phyloP scores from a whole-genome alignment of 2,329 filamentous ascomycete species.

The Colletotrichum gloeosporioides region DNA sequence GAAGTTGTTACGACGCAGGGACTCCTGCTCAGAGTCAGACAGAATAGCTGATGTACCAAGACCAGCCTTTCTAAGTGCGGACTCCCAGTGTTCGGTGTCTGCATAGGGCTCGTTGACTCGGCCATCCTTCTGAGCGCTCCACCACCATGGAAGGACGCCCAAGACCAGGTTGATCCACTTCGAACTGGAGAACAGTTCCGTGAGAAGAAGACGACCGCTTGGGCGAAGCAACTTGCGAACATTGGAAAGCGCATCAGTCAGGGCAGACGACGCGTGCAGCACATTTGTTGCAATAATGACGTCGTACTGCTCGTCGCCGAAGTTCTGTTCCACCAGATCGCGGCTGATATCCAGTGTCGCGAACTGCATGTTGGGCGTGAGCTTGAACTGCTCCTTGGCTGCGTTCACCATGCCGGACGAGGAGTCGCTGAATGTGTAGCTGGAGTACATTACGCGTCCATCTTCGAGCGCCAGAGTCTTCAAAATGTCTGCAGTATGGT shows the following conservation, averaged over 20 bases:
- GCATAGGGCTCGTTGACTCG: constrained; percentile 30
- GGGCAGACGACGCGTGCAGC: constrained; percentile 38
- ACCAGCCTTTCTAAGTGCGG: neutral
- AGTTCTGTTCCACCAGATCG: neutral
- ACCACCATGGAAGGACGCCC: constrained; percentile 25
- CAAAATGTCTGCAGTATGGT: neutral
- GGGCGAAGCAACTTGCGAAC: neutral
- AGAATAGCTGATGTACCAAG: neutral
- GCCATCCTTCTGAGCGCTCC: constrained; percentile 30
- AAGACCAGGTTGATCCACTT: constrained; percentile 33
- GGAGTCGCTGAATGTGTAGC: neutral
- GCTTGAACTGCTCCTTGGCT: neutral
- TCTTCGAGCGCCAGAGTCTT: neutral
- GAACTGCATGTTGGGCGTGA: neutral
- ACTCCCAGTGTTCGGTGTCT: neutral
- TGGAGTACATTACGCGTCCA: neutral
- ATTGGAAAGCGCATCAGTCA: neutral
- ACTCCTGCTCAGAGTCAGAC: neutral
- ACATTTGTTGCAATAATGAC: constrained; percentile 41
- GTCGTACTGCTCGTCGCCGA: constrained; percentile 33
- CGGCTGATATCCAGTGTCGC: neutral
- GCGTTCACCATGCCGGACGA: neutral
- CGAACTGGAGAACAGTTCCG: constrained; percentile 28
- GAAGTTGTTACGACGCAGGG: neutral
- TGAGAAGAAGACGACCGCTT: constrained; percentile 22